phyloP scores from a whole-genome alignment of 495 filamentous ascomycete species.

The Annulohypoxylon stygium region DNA sequence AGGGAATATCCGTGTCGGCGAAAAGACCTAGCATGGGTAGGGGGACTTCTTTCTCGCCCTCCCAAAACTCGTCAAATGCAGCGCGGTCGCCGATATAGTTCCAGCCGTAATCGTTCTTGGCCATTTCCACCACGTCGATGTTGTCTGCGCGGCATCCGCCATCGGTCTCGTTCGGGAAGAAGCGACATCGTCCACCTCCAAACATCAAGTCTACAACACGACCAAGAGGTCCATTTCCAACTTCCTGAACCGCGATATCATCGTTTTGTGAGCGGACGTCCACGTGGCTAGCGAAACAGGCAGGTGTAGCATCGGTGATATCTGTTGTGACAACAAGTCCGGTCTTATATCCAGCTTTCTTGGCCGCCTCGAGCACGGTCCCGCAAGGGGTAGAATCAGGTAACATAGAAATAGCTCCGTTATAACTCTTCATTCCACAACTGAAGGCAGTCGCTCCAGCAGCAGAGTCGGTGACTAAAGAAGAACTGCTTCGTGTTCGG shows the following conservation, averaged over 20 bases:
- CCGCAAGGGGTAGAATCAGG: conserved; percentile 90
- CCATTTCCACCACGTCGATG: conserved; percentile 75
- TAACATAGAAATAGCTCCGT: conserved; percentile 91
- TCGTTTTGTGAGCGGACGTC: conserved; percentile 84
- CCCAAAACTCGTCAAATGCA: conserved; percentile 81
- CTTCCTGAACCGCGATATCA: conserved; percentile 89
- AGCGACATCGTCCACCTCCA: conserved; percentile 93
- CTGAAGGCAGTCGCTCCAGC: conserved; percentile 97
- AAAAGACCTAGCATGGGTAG: conserved; percentile 91
- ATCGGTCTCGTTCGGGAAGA: conserved; percentile 80
- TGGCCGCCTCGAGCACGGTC: conserved; percentile 94
- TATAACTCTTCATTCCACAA: conserved; percentile 92
- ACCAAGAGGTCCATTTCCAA: conserved; percentile 85
- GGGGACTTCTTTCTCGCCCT: conserved; percentile 74
- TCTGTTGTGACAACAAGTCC: conserved; percentile 95
- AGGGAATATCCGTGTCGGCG: conserved; percentile 86
- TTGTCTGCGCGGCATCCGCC: conserved; percentile 83
- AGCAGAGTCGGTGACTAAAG: conserved; percentile 91
- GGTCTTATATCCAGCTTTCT: conserved; percentile 89
- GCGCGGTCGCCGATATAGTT: conserved; percentile 77
- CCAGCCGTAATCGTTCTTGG: conserved; percentile 80
- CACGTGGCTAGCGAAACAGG: conserved; percentile 93
- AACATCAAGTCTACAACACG: conserved; percentile 90
- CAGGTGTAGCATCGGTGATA: conserved; percentile 97
- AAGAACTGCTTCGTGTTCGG: conserved; percentile 83